phyloP scores from a whole-genome alignment of 2,329 filamentous ascomycete genomes.

The Cordyceps javanica region DNA sequence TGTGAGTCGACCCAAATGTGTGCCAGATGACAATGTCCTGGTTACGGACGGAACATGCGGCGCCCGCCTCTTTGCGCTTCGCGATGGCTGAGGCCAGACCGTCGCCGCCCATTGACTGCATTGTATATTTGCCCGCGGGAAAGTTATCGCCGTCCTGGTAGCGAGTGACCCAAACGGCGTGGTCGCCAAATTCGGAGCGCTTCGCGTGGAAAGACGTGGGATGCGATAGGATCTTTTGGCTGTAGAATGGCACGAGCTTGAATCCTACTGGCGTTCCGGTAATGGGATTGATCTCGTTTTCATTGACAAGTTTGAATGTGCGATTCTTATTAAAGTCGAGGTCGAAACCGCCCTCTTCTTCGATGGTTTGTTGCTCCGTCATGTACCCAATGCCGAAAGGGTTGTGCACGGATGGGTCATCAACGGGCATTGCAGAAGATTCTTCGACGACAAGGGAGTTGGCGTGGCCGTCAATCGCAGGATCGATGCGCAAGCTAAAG shows the following conservation, averaged over 20 bases:
- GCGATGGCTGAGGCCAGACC: conserved; percentile 27
- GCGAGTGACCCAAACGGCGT: conserved; percentile 40
- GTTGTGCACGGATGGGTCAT: conserved; percentile 37
- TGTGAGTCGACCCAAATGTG: conserved; percentile 56
- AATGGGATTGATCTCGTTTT: conserved; percentile 33
- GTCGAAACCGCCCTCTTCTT: conserved; percentile 40
- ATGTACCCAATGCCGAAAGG: conserved; percentile 44
- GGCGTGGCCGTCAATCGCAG: conserved; percentile 51
- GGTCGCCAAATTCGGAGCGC: conserved; percentile 37
- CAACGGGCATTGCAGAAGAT: conserved; percentile 35
- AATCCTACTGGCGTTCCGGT: conserved; percentile 40
- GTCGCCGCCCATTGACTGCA: conserved; percentile 40
- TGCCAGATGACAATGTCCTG: conserved; percentile 53
- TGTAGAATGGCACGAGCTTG: conserved; percentile 39
- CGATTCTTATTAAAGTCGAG: conserved; percentile 44
- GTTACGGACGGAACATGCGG: conserved; percentile 37
- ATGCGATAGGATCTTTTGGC: conserved; percentile 38
- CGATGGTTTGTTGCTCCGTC: conserved; percentile 37
- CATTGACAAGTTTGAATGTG: conserved; percentile 43
- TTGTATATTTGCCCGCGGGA: conserved; percentile 36
- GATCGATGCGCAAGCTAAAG: conserved; percentile 60
- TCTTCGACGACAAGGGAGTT: conserved; percentile 46
- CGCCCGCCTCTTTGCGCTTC: conserved; percentile 13
- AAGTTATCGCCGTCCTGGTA: conserved; percentile 38
- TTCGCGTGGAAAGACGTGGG: conserved; percentile 32